phyloP scores from a whole-genome alignment of 495 filamentous ascomycete species.

The Umbilicaria muhlenbergii region DNA sequence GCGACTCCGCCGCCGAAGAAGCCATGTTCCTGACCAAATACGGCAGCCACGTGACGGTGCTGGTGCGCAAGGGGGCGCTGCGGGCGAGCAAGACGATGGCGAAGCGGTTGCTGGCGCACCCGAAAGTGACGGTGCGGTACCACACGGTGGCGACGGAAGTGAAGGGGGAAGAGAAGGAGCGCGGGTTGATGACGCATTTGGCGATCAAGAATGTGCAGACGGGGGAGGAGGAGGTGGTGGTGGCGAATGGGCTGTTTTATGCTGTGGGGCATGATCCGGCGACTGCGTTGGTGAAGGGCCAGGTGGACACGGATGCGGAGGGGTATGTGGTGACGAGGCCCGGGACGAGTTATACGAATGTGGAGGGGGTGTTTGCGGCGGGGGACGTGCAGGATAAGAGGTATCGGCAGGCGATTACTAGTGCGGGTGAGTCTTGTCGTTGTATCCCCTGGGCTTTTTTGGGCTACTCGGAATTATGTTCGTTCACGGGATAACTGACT shows the following conservation, averaged over 20 bases:
- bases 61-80: conserved; percentile 75
- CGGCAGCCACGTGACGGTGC: conserved; percentile 80
- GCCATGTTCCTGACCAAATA: conserved; percentile 97
- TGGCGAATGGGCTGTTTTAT: conserved; percentile 92
- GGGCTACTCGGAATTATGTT: not conserved
- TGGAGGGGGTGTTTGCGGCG: conserved; percentile 89
- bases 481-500: not conserved
- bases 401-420: conserved; percentile 95
- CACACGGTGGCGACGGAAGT: conserved; percentile 70
- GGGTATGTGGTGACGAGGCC: conserved; percentile 81
- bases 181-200: conserved; percentile 71
- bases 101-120: conserved; percentile 60
- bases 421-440: conserved; percentile 61
- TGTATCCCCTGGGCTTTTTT: not conserved
- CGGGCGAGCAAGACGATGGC: conserved; percentile 88
- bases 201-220: conserved; percentile 62
- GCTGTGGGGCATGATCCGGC: conserved; percentile 95
- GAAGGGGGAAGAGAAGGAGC: conserved; percentile 58
- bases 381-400: conserved; percentile 98
- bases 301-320: conserved; percentile 73
- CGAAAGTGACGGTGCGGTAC: conserved; percentile 79
- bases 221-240: conserved; percentile 63
- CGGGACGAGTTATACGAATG: conserved; percentile 73
- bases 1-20: conserved; percentile 95
- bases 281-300: conserved; percentile 69